A percentile compares a stretch with the other conserved stretches of the same genome.
phyloP scores from a whole-genome alignment of 192 early-diverging fungal genomes.

The Podila epicladia region DNA sequence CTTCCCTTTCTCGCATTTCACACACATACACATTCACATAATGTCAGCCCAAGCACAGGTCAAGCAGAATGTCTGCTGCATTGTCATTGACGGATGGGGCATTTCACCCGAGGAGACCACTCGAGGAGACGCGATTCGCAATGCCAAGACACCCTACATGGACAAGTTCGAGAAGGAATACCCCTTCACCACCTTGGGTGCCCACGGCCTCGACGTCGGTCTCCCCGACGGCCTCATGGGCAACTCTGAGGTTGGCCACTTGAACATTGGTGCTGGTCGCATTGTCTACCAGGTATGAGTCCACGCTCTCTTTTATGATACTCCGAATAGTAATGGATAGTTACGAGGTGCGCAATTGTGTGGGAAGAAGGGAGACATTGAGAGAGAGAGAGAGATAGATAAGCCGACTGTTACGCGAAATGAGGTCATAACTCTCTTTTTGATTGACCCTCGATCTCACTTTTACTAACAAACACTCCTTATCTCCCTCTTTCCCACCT shows the following conservation, averaged over 20 bases:
- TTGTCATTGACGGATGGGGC: slow-evolving; percentile 99
- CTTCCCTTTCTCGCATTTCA: neutral
- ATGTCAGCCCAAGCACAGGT: slow-evolving; percentile 18
- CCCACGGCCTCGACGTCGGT: slow-evolving; percentile 96
- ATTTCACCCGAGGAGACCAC: slow-evolving; percentile 73
- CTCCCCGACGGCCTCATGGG: slow-evolving; percentile 99
- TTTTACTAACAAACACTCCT: neutral
- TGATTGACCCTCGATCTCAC: neutral
- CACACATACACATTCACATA: slow-evolving; percentile 6
- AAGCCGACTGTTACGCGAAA: slow-evolving; percentile 27
- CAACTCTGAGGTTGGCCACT: slow-evolving; percentile 99
- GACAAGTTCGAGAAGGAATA: slow-evolving; percentile 77
- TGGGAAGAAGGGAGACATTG: neutral
- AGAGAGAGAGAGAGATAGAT: neutral
- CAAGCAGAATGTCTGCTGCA: slow-evolving; percentile 81
- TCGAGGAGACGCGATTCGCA: slow-evolving; percentile 91
- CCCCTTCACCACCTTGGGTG: slow-evolving; percentile 81
- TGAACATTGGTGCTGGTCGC: slow-evolving; percentile 99
- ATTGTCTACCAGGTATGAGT: slow-evolving; percentile 92
- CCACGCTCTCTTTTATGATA: neutral
- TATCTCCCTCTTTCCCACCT: neutral
- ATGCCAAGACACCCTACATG: slow-evolving; percentile 96
- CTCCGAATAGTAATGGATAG: neutral
- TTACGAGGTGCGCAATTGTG: neutral
- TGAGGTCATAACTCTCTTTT: slow-evolving; percentile 24